Base-by-base conservation (phyloP, 192 early-diverging fungal genomes). In the Coemansia sp. region DNA sequence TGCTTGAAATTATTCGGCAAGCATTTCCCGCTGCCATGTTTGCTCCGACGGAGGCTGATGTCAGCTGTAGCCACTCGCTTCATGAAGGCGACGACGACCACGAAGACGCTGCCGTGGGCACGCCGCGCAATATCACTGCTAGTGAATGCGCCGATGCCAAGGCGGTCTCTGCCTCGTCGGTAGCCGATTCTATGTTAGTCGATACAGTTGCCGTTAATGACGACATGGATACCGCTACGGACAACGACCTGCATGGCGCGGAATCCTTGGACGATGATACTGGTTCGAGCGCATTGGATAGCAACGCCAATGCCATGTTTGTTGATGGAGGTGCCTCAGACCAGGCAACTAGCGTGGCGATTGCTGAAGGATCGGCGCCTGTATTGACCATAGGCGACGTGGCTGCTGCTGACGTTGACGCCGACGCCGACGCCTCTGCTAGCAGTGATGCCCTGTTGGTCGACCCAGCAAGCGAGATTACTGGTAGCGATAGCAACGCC, bases 21-120 rank as follows among this genome's bases (percentile, higher is more conserved):
- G 75, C 80, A 5, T 82, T 82, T 34, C 80, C 79, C 0, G 59
- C 34, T 14, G 27, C 61, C 7, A 63, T 82, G 15, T 82, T 76
- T 74, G 62, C 71, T 12, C 53, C 58, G 4, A 37, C 62, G 2
- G 45, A 51, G 46, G 85, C 85, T 1, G 73, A 65, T 0, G 27
- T 27, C 27, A 27, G 27, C 27, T 27, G 27, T 27, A 27, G 1
- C 27, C 27, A 27, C 27, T 27, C 27, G 27, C 27, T 27, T 2
- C 27, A 27, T 14, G 50, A 45, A 70, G 82, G 53, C 17, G 67
- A 68, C n/a, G 48, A 32, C 12, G 42, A 50, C 38, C 42, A 31
- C 50, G 32, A 69, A 5, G 64, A 19, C 12, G 53, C 36, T 21
- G 23, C 34, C 19, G 57, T 67, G 50, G 66, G 38, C 29, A 17